Conservation (phyloP, 2,329 filamentous ascomycete genomes). For the Sporothrix pallida region DNA sequence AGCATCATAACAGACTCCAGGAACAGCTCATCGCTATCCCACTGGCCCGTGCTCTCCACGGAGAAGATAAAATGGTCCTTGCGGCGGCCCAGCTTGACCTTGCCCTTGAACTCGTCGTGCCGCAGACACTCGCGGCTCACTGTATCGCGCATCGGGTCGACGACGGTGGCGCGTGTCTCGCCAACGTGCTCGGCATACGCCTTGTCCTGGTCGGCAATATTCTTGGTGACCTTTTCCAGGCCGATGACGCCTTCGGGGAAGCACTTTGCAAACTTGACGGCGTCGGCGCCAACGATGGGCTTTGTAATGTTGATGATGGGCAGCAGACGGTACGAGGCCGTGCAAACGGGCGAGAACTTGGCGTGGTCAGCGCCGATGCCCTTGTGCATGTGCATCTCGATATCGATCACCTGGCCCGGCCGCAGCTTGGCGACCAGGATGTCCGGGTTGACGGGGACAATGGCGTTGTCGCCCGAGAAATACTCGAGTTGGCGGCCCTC, state of each 20-base stretch:
- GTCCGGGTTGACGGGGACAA: constrained; percentile 83
- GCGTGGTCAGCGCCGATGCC: constrained; percentile 93
- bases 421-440: constrained; percentile 94
- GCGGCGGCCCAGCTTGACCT: constrained; percentile 88
- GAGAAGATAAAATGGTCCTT: constrained; percentile 98
- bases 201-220: constrained; percentile 67
- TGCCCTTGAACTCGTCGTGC: constrained; percentile 91
- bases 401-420: constrained; percentile 83
- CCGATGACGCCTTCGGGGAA: constrained; percentile 89
- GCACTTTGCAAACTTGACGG: constrained; percentile 86
- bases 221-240: constrained; percentile 71
- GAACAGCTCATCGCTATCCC: constrained; percentile 92
- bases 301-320: constrained; percentile 82
- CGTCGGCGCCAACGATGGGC: constrained; percentile 86
- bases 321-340: constrained; percentile 88
- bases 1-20: constrained; percentile 84
- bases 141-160: constrained; percentile 89
- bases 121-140: constrained; percentile 91
- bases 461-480: constrained; percentile 71
- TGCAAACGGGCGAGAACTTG: constrained; percentile 96
- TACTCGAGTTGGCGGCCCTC: constrained; percentile 73
- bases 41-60: constrained; percentile 93
- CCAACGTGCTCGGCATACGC: constrained; percentile 77
- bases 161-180: constrained; percentile 85
- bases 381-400: constrained; percentile 93